These are phyloP conservation scores for Lodderomyces parapsilosis DNA, from an alignment of 1,139 yeast genomes.

Conservation along the genomic window DNA sequence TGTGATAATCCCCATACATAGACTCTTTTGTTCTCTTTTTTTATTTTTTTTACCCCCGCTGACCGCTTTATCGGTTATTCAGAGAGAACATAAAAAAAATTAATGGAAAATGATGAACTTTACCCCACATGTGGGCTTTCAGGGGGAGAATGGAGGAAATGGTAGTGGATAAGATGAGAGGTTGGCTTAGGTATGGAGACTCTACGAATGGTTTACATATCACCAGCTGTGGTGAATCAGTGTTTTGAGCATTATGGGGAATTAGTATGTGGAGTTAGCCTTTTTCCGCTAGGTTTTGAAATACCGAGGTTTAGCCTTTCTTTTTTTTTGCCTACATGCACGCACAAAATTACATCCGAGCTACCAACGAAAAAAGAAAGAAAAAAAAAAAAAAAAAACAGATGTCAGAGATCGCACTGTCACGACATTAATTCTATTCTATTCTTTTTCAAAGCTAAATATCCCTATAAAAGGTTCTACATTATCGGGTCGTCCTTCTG, in stretches of 20 bases:
- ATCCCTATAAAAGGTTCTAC: slow-evolving; percentile 59
- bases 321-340: not conserved
- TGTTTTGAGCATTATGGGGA: too few species aligned
- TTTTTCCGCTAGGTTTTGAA: not conserved
- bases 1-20: not conserved
- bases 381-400: too few species aligned
- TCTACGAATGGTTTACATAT: too few species aligned
- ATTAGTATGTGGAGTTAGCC: too few species aligned
- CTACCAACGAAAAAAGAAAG: not conserved
- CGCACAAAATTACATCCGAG: slow-evolving; percentile 1
- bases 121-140: not conserved
- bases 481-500: slow-evolving; percentile 53
- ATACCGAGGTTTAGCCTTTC: not conserved
- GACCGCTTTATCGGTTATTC: slow-evolving; percentile 1
- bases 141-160: not conserved
- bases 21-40: not conserved
- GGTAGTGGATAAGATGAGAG: too few species aligned
- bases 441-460: slow-evolving; percentile 49
- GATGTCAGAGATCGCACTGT: not conserved
- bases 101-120: not conserved
- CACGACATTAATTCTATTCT: not conserved
- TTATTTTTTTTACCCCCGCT: not conserved
- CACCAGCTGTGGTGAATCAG: too few species aligned
- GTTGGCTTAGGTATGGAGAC: too few species aligned
- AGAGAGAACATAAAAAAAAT: not conserved